These are phyloP conservation scores for Monosporascus sp. DNA, from an alignment of 2,329 filamentous ascomycete genomes.

Conservation along the genomic window DNA sequence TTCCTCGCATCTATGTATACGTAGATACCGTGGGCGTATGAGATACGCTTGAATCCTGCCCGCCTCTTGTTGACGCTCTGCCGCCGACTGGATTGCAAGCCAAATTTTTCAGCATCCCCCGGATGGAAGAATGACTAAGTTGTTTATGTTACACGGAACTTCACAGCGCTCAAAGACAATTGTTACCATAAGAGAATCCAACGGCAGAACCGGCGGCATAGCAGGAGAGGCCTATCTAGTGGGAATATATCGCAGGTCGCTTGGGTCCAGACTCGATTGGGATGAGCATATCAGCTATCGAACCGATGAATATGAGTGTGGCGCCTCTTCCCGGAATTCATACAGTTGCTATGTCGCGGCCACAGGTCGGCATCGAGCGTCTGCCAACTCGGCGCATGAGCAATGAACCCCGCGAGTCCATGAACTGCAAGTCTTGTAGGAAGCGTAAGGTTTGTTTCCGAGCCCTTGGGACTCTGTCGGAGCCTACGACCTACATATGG, in stretches of 20 bases:
- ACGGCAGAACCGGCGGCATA: neutral
- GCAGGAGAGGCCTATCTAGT: neutral
- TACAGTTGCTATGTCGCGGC: slow-evolving; percentile 59
- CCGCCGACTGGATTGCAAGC: neutral
- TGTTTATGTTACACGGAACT: neutral
- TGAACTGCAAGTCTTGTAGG: slow-evolving; percentile 94
- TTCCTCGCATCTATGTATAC: neutral
- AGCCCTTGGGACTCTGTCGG: neutral
- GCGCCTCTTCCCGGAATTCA: slow-evolving; percentile 39
- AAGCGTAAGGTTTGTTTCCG: slow-evolving; percentile 70
- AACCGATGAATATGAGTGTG: slow-evolving; percentile 36
- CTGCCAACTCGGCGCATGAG: slow-evolving; percentile 65
- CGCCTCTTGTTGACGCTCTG: neutral
- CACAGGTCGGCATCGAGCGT: slow-evolving; percentile 76
- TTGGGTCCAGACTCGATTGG: neutral
- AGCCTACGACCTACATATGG: slow-evolving; percentile 1
- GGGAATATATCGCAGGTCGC: slow-evolving; percentile 2
- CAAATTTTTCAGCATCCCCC: neutral
- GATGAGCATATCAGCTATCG: slow-evolving; percentile 36
- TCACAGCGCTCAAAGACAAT: neutral
- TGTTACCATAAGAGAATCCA: neutral
- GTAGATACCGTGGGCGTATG: neutral
- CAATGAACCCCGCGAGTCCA: slow-evolving; percentile 73
- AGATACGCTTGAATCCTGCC: neutral
- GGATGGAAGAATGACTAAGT: neutral